Percentiles rank a stretch among this genome's conserved stretches.
Conservation (phyloP, 164 flowering plant species). For the Malania oleifera region DNA sequence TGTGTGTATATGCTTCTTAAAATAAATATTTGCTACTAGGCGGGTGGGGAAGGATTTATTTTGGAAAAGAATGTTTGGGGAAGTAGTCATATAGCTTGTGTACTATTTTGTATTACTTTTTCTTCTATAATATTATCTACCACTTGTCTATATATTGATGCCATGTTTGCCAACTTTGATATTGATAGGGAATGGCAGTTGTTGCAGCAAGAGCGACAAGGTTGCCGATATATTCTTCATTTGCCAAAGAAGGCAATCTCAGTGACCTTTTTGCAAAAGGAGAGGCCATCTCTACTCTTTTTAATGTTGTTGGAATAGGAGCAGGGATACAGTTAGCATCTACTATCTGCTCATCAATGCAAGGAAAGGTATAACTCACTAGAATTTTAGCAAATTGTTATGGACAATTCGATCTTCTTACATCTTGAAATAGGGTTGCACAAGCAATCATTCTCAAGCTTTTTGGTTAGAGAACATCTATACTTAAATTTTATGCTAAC, state of each 20-base stretch:
- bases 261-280: constrained; percentile 97
- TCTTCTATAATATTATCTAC: too few species aligned
- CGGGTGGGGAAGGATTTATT: not conserved
- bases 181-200: constrained; percentile 88
- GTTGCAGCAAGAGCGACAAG: constrained; percentile 99
- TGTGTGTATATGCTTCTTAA: too few species aligned
- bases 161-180: not conserved
- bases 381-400: too few species aligned
- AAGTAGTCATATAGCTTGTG: not conserved
- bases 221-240: constrained; percentile 91
- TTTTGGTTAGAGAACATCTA: too few species aligned
- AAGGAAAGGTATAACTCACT: constrained; percentile 87
- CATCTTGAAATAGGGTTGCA: too few species aligned
- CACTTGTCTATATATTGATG: not conserved
- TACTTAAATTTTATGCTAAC: too few species aligned
- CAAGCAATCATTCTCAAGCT: too few species aligned
- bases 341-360: constrained; percentile 85
- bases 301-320: constrained; percentile 81
- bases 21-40: not conserved
- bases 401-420: too few species aligned
- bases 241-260: constrained; percentile 98
- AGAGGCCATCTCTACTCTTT: constrained; percentile 94
- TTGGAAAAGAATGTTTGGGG: not conserved
- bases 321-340: constrained; percentile 83
- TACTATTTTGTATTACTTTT: not conserved